Evolutionary conservation across 2,329 filamentous ascomycete species (phyloP).

Genomic region (Dendryphion nanum): DNA sequence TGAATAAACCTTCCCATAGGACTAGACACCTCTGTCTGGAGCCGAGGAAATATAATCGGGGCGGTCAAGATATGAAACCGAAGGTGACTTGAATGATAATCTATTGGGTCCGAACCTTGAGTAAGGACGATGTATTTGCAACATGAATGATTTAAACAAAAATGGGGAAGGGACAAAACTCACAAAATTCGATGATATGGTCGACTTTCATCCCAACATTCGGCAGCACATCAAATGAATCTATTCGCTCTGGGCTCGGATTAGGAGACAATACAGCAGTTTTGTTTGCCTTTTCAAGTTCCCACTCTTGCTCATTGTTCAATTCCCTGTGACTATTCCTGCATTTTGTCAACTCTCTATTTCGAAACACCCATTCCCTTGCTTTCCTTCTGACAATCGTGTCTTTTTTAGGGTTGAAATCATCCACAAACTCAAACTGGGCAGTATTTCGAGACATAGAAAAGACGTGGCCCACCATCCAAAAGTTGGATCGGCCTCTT

Average conservation of each 20-base stretch:
- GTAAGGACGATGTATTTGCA: no score
- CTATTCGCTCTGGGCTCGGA: slow-evolving; percentile 8
- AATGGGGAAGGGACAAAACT: not conserved
- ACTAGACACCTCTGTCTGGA: slow-evolving; percentile 19
- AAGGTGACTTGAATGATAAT: not conserved
- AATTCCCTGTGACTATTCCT: not conserved
- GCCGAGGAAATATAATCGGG: slow-evolving; percentile 15
- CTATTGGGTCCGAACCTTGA: no score
- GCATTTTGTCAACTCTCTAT: slow-evolving; percentile 10
- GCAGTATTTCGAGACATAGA: no score
- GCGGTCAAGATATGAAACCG: slow-evolving; percentile 2
- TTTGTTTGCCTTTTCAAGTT: no score
- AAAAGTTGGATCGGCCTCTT: no score
- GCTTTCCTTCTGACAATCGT: slow-evolving; percentile 23
- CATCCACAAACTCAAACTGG: slow-evolving; percentile 21
- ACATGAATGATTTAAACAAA: not conserved
- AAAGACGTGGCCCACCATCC: no score
- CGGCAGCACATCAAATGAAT: slow-evolving; percentile 20
- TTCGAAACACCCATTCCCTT: slow-evolving; percentile 24
- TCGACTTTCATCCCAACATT: slow-evolving; percentile 18
- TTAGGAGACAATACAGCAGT: not conserved
- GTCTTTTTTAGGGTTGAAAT: slow-evolving; percentile 20
- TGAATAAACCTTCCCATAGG: no score
- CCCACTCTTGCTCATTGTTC: not conserved
- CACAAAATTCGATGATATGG: slow-evolving; percentile 24